Base-by-base conservation (phyloP, 1,284 basidiomycete species). In the Apiotrichum sp. region DNA sequence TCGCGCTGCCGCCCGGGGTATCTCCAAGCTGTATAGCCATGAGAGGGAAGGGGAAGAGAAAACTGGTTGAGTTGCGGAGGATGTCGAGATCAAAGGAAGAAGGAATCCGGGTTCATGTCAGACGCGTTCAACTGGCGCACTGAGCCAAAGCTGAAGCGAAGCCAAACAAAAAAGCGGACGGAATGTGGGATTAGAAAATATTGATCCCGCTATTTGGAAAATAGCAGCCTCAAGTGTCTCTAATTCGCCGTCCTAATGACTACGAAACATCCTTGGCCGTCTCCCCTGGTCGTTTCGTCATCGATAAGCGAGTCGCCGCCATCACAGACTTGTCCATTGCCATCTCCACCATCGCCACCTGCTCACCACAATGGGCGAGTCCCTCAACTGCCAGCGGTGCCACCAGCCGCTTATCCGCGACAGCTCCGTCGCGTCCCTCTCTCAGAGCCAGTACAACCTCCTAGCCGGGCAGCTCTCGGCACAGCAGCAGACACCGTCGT, bases 401-500 rank as follows among this genome's bases (percentile, higher is more conserved):
- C 69, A 65, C 59, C 74, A 93, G 71, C 87, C 88, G 7, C 78
- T 93, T 33, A 85, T 91, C 81, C 82, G 92, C 65, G 92, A 95
- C 78, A 84, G 85, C 11, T 90, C 89, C 14, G 80, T 95, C 31
- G 81, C 88, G 44, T 86, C 89, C 70, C 80, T 95, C 54, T 83
- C 88, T 1, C 89, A 87, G 14, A 88, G 88, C 29, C 85, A 89
- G 33, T 90, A 89, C 74, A 87, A 90, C 70, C 85, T 89, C 77
- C 85, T 95, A 64, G 82, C 84, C 29, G 72, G 83, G 13, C 85
- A 88, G 41, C 76, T 89, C 16, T 85, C 88, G 58, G 66, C 0
- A 45, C 63, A 6, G 40, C 10, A 8, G 40, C 40, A 41, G 0
- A 53, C 62, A 4, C 62, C 67, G 0, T 62, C 67, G 10, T 48